Evolutionary conservation across 768 basidiomycete genomes (phyloP).

Genomic region (Lactifluus subvellereus): DNA sequence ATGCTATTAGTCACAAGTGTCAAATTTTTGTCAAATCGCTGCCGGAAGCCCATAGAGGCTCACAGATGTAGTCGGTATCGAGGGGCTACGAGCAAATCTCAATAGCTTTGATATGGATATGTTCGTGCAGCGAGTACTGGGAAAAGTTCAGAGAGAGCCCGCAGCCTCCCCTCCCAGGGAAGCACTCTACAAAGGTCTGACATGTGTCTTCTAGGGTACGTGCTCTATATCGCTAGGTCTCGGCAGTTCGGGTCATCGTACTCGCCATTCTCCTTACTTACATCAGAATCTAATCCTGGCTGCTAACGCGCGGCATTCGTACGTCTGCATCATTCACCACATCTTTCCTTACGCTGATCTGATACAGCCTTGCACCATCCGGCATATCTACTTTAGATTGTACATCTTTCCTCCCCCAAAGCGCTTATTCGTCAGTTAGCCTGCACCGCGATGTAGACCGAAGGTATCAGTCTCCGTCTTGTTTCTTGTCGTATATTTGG

Average conservation of each 20-base stretch:
- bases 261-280: slow-evolving; percentile 37
- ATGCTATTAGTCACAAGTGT: not conserved
- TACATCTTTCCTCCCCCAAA: not conserved
- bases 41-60: not conserved
- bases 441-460: slow-evolving; percentile 36
- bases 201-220: slow-evolving; percentile 25
- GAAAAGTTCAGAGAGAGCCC: too few relatives aligned
- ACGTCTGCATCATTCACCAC: slow-evolving; percentile 23
- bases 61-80: slow-evolving; percentile 28
- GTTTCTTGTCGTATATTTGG: not conserved
- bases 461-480: slow-evolving; percentile 25
- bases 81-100: slow-evolving; percentile 28
- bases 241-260: slow-evolving; percentile 29
- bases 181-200: not conserved
- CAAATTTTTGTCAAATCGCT: too few relatives aligned
- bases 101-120: slow-evolving; percentile 39
- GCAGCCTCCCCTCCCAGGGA: too few relatives aligned
- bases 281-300: slow-evolving; percentile 45
- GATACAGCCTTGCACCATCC: not conserved
- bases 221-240: slow-evolving; percentile 29
- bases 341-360: not conserved
- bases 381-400: not conserved
- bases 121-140: slow-evolving; percentile 42
- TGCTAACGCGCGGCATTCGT: slow-evolving; percentile 50
- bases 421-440: slow-evolving; percentile 26